phyloP scores from a whole-genome alignment of 2,329 filamentous ascomycete genomes.

The Penicillium sp. region DNA sequence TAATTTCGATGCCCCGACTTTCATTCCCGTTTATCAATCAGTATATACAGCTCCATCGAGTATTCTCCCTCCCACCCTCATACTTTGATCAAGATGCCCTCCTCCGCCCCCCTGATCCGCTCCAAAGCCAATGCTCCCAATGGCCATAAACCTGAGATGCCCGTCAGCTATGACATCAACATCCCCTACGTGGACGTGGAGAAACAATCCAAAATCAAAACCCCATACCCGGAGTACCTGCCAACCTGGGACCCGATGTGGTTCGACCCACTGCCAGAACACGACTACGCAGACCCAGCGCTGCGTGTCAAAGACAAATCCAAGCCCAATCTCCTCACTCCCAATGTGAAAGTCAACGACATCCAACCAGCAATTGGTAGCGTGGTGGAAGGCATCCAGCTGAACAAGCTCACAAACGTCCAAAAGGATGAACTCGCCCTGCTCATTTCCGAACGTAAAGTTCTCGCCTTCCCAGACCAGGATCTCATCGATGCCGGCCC shows the following conservation, averaged over 20 bases:
- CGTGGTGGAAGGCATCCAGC: slow-evolving; percentile 46
- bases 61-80: not conserved
- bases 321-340: slow-evolving; percentile 38
- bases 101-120: slow-evolving; percentile 32
- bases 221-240: slow-evolving; percentile 48
- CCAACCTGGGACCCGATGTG: slow-evolving; percentile 50
- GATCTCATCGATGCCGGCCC: slow-evolving; percentile 50
- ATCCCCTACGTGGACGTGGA: slow-evolving; percentile 48
- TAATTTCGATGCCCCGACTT: not conserved
- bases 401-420: slow-evolving; percentile 48
- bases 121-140: slow-evolving; percentile 28
- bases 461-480: slow-evolving; percentile 54
- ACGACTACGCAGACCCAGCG: slow-evolving; percentile 49
- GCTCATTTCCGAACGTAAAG: slow-evolving; percentile 67
- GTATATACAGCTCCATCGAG: not conserved
- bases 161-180: slow-evolving; percentile 50
- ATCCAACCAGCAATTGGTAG: slow-evolving; percentile 47
- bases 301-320: slow-evolving; percentile 44
- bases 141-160: slow-evolving; percentile 29
- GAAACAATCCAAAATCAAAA: slow-evolving; percentile 37
- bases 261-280: slow-evolving; percentile 47
- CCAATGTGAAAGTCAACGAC: slow-evolving; percentile 34
- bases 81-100: slow-evolving; percentile 26
- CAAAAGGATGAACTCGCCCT: slow-evolving; percentile 57
- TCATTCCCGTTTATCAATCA: slow-evolving; percentile 4